These are phyloP conservation scores for Logfia minima DNA, from an alignment of 129 eudicot genomes.

Conservation along the genomic window DNA sequence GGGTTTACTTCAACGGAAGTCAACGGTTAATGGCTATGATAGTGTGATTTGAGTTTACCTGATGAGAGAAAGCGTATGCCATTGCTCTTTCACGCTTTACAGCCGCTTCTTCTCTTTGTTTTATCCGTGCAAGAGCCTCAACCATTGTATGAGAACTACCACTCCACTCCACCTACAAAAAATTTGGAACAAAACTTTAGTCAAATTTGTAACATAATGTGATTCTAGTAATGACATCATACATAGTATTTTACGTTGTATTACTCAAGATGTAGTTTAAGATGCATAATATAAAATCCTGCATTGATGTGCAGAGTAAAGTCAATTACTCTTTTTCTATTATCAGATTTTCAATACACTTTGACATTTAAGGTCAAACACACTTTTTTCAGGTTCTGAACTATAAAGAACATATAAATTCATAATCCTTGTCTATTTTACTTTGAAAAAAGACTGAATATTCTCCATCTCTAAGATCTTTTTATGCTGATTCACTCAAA, in stretches of 20 bases:
- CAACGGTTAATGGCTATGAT: background rate
- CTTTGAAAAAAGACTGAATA: background rate
- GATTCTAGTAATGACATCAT: slow-evolving; percentile 8
- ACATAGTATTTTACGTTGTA: background rate
- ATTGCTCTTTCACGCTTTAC: slow-evolving; percentile 86
- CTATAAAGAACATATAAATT: background rate
- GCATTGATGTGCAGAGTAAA: background rate
- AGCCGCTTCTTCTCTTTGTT: slow-evolving; percentile 91
- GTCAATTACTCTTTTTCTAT: background rate
- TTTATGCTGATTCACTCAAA: background rate
- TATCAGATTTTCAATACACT: background rate
- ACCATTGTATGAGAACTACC: slow-evolving; percentile 71
- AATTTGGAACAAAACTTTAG: slow-evolving; percentile 17
- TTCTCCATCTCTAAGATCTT: background rate
- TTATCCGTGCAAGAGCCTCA: slow-evolving; percentile 68
- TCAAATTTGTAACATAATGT: slow-evolving; percentile 2
- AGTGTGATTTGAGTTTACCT: slow-evolving; percentile 42
- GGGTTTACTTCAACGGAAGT: background rate
- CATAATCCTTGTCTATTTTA: background rate
- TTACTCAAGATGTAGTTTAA: background rate
- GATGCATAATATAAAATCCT: slow-evolving; percentile 1
- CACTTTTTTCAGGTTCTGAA: background rate
- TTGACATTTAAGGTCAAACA: background rate
- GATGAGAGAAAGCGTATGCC: slow-evolving; percentile 98
- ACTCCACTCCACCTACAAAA: slow-evolving; percentile 77